Evolutionary conservation across 2,329 filamentous ascomycete genomes (phyloP).

Genomic region (Fusarium xylarioides): DNA sequence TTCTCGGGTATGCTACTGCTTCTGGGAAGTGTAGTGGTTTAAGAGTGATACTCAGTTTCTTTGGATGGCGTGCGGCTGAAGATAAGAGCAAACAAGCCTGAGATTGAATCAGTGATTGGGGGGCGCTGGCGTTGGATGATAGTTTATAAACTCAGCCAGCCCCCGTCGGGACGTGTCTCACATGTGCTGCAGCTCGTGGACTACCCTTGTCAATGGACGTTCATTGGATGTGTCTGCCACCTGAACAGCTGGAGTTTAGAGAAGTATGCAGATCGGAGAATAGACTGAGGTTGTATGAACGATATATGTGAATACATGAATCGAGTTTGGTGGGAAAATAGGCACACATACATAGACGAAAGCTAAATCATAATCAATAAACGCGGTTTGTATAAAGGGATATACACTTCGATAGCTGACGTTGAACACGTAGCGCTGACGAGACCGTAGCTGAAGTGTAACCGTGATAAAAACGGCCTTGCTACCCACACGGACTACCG

Average conservation of each 20-base stretch:
- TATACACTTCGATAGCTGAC: not conserved
- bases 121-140: not conserved
- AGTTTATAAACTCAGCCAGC: not conserved
- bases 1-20: not conserved
- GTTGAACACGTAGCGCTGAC: not conserved
- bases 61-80: not conserved
- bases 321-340: not conserved
- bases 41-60: not conserved
- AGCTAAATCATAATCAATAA: not conserved
- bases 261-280: not conserved
- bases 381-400: not conserved
- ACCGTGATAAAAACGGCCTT: slow-evolving; percentile 32
- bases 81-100: not conserved
- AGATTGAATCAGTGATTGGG: not conserved
- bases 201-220: slow-evolving; percentile 9
- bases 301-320: not conserved
- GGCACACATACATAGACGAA: not conserved
- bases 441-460: slow-evolving; percentile 3
- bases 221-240: not conserved
- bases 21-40: not conserved
- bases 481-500: not conserved
- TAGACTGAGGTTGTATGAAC: not conserved
- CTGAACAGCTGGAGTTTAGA: not conserved
- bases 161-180: slow-evolving; percentile 22
- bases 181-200: slow-evolving; percentile 14